phyloP scores from a whole-genome alignment of 371 early-diverging fungal species.

The Mortierella sp. region DNA sequence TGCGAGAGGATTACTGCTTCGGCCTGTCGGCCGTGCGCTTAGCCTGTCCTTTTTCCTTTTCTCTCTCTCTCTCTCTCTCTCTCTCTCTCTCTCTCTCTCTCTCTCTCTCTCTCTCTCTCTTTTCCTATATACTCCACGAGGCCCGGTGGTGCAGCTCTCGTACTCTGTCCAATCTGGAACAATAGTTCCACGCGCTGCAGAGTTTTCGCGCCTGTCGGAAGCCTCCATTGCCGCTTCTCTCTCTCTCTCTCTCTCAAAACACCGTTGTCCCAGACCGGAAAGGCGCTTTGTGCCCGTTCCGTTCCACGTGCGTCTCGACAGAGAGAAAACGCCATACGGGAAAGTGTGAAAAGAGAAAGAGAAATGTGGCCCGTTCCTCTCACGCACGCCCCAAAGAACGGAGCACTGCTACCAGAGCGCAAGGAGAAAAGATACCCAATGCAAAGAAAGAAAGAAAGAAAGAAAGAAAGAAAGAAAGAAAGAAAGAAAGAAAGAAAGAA shows the following conservation, averaged over 20 bases:
- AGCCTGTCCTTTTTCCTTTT: too few relatives aligned
- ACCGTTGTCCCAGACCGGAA: slow-evolving; percentile 2
- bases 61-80: too few relatives aligned
- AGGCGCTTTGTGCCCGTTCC: neutral
- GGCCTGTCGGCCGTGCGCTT: neutral
- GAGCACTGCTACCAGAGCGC: neutral
- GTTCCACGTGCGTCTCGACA: neutral
- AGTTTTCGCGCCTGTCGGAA: slow-evolving; percentile 24
- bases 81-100: too few relatives aligned
- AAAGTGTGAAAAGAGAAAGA: neutral
- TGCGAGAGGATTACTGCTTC: too few relatives aligned
- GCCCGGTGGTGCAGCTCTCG: neutral
- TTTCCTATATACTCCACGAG: neutral
- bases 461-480: neutral
- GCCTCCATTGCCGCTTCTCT: slow-evolving; percentile 24
- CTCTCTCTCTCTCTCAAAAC: slow-evolving; percentile 22
- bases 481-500: neutral
- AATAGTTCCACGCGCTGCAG: too few relatives aligned
- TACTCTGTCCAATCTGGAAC: neutral
- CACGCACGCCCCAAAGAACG: neutral
- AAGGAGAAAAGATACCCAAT: neutral
- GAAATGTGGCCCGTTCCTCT: neutral
- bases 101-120: neutral
- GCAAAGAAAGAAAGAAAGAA: neutral
- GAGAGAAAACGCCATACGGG: slow-evolving; percentile 11